phyloP scores from a whole-genome alignment of 2,329 filamentous ascomycete genomes.

The Hymenoscyphus fraxineus region DNA sequence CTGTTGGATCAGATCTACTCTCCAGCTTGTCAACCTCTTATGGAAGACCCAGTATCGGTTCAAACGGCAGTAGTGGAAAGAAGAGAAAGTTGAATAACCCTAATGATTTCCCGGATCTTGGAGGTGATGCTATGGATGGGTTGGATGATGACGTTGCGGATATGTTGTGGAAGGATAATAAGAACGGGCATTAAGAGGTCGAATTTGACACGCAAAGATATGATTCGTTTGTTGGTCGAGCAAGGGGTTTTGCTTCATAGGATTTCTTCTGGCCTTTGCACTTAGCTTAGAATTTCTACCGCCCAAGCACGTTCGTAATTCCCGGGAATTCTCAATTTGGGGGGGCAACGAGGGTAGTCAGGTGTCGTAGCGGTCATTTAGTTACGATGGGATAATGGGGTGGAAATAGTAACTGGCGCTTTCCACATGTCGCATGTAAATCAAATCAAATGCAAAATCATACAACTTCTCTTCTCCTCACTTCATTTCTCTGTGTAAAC shows the following conservation, averaged over 20 bases:
- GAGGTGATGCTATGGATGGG: conserved; percentile 50
- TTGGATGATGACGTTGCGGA: conserved; percentile 60
- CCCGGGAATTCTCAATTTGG: too few relatives aligned
- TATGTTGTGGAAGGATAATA: conserved; percentile 42
- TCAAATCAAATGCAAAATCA: too few relatives aligned
- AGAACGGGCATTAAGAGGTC: conserved; percentile 6
- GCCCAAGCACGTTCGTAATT: neutral
- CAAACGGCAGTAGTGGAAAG: conserved; percentile 36
- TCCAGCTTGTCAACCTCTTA: conserved; percentile 37
- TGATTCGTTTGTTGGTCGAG: neutral
- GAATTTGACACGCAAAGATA: neutral
- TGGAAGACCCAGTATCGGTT: conserved; percentile 29
- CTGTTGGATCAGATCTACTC: conserved; percentile 38
- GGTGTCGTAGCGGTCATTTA: too few relatives aligned
- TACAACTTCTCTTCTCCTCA: neutral
- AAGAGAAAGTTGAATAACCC: conserved; percentile 46
- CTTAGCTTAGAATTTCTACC: too few relatives aligned
- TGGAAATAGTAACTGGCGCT: too few relatives aligned
- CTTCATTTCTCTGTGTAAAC: neutral
- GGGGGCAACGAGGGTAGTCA: too few relatives aligned
- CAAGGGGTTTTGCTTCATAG: neutral
- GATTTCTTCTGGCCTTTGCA: neutral
- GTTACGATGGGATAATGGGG: too few relatives aligned
- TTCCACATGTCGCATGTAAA: too few relatives aligned
- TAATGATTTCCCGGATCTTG: conserved; percentile 44